Evolutionary conservation across 495 filamentous ascomycete genomes (phyloP).

Genomic region (Extremus antarcticus): DNA sequence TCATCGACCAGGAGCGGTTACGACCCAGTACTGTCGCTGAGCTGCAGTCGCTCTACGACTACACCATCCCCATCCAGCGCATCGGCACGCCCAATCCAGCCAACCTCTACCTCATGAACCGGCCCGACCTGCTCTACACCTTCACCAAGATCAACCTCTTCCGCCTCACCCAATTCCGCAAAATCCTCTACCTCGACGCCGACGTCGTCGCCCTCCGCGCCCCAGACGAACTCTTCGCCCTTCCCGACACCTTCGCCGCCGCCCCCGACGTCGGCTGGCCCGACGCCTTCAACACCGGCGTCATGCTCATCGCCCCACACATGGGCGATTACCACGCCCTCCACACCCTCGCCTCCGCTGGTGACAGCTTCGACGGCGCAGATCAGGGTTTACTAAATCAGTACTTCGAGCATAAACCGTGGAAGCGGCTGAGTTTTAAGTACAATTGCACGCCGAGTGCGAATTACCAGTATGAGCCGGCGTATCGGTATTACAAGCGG

Average conservation of each 20-base stretch:
- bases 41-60: conserved; percentile 78
- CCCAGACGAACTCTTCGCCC: conserved; percentile 81
- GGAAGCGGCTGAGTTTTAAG: conserved; percentile 80
- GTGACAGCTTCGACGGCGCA: conserved; percentile 92
- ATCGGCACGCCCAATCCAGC: conserved; percentile 64
- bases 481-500: conserved; percentile 84
- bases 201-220: conserved; percentile 79
- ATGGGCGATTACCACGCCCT: conserved; percentile 79
- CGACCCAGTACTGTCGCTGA: conserved; percentile 60
- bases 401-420: conserved; percentile 64
- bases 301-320: conserved; percentile 85
- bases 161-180: conserved; percentile 79
- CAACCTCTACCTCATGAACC: conserved; percentile 85
- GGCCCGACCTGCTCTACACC: conserved; percentile 75
- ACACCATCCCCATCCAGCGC: conserved; percentile 71
- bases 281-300: conserved; percentile 92
- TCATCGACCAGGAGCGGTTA: conserved; percentile 69
- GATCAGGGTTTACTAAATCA: conserved; percentile 95
- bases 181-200: conserved; percentile 85
- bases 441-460: conserved; percentile 95
- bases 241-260: conserved; percentile 70
- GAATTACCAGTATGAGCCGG: conserved; percentile 90
- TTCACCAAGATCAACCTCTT: conserved; percentile 97
- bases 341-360: conserved; percentile 66
- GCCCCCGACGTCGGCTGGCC: conserved; percentile 97